These are phyloP conservation scores for Mycocentrospora acerina DNA, from an alignment of 2,329 filamentous ascomycete species.

Conservation along the genomic window DNA sequence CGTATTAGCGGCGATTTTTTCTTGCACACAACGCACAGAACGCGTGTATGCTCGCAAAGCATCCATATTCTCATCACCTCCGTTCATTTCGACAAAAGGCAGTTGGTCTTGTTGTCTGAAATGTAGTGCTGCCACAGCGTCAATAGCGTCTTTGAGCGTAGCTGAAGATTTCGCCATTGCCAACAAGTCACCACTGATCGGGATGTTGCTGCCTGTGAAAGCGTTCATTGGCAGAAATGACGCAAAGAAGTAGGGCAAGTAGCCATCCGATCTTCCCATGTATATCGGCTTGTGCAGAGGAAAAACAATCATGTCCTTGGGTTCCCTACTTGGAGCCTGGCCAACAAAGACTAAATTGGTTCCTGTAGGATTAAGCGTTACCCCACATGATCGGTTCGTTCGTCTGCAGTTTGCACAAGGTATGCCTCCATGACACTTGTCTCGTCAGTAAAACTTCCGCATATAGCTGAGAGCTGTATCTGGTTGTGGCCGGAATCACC, in stretches of 20 bases:
- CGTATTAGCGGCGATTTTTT: conserved; percentile 9
- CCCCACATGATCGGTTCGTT: conserved; percentile 16
- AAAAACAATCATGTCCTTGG: not conserved
- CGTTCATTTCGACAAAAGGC: too few relatives aligned
- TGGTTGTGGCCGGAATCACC: conserved; percentile 6
- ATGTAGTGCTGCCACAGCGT: conserved; percentile 21
- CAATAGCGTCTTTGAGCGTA: conserved; percentile 20
- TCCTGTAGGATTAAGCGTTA: conserved; percentile 2
- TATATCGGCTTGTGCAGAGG: conserved; percentile 1
- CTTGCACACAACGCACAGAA: conserved; percentile 17
- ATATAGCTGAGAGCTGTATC: not conserved
- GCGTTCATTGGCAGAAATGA: conserved; percentile 26
- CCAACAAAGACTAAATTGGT: conserved; percentile 18
- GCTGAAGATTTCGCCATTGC: conserved; percentile 11
- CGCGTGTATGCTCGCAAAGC: conserved; percentile 20
- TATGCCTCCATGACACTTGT: conserved; percentile 25
- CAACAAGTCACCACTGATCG: conserved; percentile 12
- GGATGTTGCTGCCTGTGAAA: conserved; percentile 8
- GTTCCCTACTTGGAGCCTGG: not conserved
- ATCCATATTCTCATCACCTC: not conserved
- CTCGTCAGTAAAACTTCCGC: not conserved
- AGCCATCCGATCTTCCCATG: conserved; percentile 3
- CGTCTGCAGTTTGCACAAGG: conserved; percentile 24
- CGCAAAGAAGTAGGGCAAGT: conserved; percentile 24
- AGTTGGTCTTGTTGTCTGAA: conserved; percentile 1